phyloP scores from a whole-genome alignment of 202 grass and related monocot genomes.

The Panicum hallii region DNA sequence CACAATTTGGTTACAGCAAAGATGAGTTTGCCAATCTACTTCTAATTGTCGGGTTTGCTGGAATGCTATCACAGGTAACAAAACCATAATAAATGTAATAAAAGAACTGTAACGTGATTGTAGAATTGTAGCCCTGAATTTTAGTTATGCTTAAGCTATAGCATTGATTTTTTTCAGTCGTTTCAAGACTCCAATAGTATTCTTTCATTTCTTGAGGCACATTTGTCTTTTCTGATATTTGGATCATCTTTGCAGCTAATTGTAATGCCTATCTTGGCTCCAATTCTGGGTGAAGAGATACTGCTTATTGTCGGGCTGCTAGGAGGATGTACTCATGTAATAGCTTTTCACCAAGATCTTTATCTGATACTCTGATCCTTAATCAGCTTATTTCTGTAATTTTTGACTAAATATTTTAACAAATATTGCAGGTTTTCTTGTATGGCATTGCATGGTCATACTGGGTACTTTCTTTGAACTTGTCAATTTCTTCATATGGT shows the following conservation, averaged over 20 bases:
- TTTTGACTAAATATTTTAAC: slow-evolving; percentile 40
- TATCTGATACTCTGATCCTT: background rate
- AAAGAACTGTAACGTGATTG: background rate
- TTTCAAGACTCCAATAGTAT: background rate
- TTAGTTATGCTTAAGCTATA: background rate
- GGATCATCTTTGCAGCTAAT: slow-evolving; percentile 63
- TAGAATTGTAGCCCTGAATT: background rate
- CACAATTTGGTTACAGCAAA: slow-evolving; percentile 87
- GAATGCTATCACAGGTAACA: slow-evolving; percentile 82
- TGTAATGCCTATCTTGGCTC: slow-evolving; percentile 85
- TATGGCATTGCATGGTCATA: slow-evolving; percentile 92
- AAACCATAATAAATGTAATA: background rate
- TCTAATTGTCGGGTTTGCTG: slow-evolving; percentile 66
- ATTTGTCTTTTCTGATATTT: slow-evolving; percentile 32
- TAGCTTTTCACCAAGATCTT: background rate
- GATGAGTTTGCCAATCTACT: slow-evolving; percentile 87
- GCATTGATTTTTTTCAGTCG: background rate
- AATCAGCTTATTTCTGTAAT: background rate
- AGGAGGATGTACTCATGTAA: slow-evolving; percentile 83
- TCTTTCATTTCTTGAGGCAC: background rate
- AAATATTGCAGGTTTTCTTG: slow-evolving; percentile 80
- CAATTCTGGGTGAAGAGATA: slow-evolving; percentile 71
- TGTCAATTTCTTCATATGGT: slow-evolving; percentile 8
- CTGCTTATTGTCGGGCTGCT: slow-evolving; percentile 81
- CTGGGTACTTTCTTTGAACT: slow-evolving; percentile 67